phyloP scores from a whole-genome alignment of 1,284 basidiomycete species.

The Puccinia hordei region DNA sequence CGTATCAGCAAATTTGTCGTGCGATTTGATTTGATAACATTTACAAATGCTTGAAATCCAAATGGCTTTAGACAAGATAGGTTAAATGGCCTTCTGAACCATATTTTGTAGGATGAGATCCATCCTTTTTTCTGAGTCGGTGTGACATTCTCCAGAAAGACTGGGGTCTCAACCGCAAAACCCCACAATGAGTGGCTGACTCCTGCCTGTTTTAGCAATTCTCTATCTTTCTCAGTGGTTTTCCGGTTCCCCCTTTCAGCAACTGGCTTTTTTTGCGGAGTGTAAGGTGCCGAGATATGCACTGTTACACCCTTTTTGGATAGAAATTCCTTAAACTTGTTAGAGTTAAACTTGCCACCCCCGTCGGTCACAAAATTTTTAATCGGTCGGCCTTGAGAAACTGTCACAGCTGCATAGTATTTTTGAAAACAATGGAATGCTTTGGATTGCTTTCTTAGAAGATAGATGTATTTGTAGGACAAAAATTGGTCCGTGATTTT shows the following conservation, averaged over 20 bases:
- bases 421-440: background rate
- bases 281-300: conserved; percentile 53
- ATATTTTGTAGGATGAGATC: background rate
- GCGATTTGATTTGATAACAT: background rate
- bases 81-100: background rate
- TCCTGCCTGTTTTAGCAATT: conserved; percentile 56
- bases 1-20: background rate
- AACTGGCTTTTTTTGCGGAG: conserved; percentile 59
- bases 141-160: conserved; percentile 59
- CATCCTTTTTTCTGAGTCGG: background rate
- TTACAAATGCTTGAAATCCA: background rate
- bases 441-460: conserved; percentile 6
- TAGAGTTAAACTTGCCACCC: background rate
- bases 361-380: background rate
- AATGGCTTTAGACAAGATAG: background rate
- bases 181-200: conserved; percentile 59
- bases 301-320: background rate
- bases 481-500: conserved; percentile 5
- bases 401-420: background rate
- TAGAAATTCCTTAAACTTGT: background rate
- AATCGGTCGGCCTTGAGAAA: too few species aligned
- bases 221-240: conserved; percentile 55
- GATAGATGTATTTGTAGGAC: background rate
- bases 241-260: conserved; percentile 58
- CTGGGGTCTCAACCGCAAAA: conserved; percentile 57